Percentiles rank a stretch among this genome's conserved stretches.
Conservation (phyloP, 1,284 basidiomycete genomes). For the Boletellus deceptivus region DNA sequence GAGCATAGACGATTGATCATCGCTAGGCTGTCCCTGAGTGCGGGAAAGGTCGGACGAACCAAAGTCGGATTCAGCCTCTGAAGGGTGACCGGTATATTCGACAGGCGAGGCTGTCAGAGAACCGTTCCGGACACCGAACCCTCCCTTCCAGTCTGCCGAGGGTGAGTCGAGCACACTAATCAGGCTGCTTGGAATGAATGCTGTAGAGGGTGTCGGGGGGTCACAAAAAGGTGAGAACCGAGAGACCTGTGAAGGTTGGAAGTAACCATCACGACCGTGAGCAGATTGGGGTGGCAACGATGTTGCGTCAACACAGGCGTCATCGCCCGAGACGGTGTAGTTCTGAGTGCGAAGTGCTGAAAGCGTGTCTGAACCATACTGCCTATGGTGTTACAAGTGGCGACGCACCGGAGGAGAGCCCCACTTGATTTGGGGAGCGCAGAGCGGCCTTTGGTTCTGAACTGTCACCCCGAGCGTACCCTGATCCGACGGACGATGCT, state of each 20-base stretch:
- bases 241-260: conserved; percentile 30
- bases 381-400: conserved; percentile 31
- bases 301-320: conserved; percentile 27
- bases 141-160: conserved; percentile 29
- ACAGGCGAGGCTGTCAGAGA: conserved; percentile 37
- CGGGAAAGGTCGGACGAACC: conserved; percentile 46
- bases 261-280: conserved; percentile 14
- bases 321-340: conserved; percentile 44
- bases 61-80: conserved; percentile 30
- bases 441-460: conserved; percentile 10
- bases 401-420: conserved; percentile 39
- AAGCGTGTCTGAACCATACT: conserved; percentile 19
- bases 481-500: conserved; percentile 15
- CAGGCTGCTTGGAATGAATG: conserved; percentile 57
- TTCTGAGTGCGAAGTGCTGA: conserved; percentile 35
- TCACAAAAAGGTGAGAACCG: conserved; percentile 56
- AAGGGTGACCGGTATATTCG: conserved; percentile 26
- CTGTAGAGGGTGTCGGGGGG: conserved; percentile 41
- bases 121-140: conserved; percentile 22
- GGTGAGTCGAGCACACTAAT: conserved; percentile 55
- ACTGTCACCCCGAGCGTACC: conserved; percentile 8
- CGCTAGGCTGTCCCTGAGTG: conserved; percentile 32
- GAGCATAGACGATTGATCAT: conserved; percentile 35
- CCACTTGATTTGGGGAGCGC: conserved; percentile 36
- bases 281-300: conserved; percentile 14